These are phyloP conservation scores for Cordyceps militaris DNA, from an alignment of 2,329 filamentous ascomycete genomes.

Conservation along the genomic window DNA sequence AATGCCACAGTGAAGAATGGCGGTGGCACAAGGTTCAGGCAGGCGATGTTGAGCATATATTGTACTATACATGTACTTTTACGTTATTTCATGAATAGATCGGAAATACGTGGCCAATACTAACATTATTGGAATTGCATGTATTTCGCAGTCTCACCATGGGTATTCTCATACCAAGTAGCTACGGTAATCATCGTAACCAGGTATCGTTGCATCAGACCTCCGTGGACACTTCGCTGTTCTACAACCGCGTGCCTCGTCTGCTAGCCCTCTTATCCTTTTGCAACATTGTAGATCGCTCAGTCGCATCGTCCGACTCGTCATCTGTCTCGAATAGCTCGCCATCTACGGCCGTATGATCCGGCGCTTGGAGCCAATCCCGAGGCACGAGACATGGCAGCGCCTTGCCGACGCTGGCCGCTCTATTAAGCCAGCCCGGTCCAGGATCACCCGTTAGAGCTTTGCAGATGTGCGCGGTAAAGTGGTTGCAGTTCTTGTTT, in stretches of 20 bases:
- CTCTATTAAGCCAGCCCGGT: constrained; percentile 72
- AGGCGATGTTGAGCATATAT: constrained; percentile 3
- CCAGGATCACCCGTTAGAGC: constrained; percentile 63
- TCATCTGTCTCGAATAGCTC: constrained; percentile 54
- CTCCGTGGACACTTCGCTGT: background rate
- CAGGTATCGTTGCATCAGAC: background rate
- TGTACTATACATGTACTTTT: constrained; percentile 11
- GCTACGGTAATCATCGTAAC: background rate
- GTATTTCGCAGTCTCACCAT: background rate
- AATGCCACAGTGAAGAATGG: background rate
- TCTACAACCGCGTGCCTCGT: background rate
- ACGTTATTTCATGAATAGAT: background rate
- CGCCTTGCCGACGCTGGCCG: constrained; percentile 74
- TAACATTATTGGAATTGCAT: background rate
- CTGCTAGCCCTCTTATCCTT: constrained; percentile 18
- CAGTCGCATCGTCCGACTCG: constrained; percentile 36
- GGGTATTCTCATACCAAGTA: background rate
- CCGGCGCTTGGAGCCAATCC: constrained; percentile 75
- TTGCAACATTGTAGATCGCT: constrained; percentile 43
- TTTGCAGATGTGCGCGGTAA: constrained; percentile 69
- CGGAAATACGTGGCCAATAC: background rate
- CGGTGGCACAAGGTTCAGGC: constrained; percentile 7
- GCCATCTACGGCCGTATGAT: constrained; percentile 65
- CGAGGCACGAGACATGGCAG: constrained; percentile 75
- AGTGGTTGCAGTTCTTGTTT: constrained; percentile 84